Evolutionary conservation across 768 basidiomycete species (phyloP).

Genomic region (Suillus brevipes): DNA sequence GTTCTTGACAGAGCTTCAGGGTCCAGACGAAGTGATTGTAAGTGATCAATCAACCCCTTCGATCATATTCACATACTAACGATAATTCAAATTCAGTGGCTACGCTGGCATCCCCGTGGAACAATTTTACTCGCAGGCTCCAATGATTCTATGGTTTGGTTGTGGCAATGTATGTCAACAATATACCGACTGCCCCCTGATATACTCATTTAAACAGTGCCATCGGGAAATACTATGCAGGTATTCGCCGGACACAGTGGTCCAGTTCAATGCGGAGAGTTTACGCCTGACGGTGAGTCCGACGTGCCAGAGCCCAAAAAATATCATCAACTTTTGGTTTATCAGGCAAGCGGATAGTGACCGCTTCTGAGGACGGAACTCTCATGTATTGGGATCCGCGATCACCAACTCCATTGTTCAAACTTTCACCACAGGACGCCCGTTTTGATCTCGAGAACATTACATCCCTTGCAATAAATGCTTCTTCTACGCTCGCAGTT

Average conservation of each 20-base stretch:
- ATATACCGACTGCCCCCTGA: constrained; percentile 7
- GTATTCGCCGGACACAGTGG: constrained; percentile 91
- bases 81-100: constrained; percentile 61
- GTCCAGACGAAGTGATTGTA: constrained; percentile 95
- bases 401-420: constrained; percentile 74
- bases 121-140: constrained; percentile 85
- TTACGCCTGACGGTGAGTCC: constrained; percentile 80
- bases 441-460: constrained; percentile 84
- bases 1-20: constrained; percentile 89
- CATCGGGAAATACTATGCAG: constrained; percentile 92
- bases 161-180: constrained; percentile 85
- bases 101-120: constrained; percentile 97
- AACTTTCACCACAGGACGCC: constrained; percentile 66
- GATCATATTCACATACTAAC: constrained; percentile 11
- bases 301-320: neutral
- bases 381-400: constrained; percentile 94
- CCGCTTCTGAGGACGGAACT: constrained; percentile 78
- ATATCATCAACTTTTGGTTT: constrained; percentile 8
- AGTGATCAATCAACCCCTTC: constrained; percentile 27
- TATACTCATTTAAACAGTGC: constrained; percentile 54
- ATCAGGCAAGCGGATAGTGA: constrained; percentile 83
- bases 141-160: constrained; percentile 92
- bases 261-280: constrained; percentile 82
- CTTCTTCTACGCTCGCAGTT: constrained; percentile 85
- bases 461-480: constrained; percentile 83